These are phyloP conservation scores for Umbelopsis sp. DNA, from an alignment of 371 early-diverging fungal species.

Conservation along the genomic window DNA sequence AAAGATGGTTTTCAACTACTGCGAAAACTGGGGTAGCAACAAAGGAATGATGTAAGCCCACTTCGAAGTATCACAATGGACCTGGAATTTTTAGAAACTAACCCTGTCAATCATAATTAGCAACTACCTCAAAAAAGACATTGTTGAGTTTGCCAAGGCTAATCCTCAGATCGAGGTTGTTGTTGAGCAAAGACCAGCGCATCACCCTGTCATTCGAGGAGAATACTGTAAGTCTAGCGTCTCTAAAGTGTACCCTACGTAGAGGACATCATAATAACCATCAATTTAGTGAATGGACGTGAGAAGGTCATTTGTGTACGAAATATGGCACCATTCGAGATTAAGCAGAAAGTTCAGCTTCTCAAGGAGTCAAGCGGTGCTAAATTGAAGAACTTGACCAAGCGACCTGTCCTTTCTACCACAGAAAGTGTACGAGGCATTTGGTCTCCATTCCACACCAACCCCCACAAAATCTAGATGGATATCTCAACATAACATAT, in stretches of 20 bases:
- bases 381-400: conserved; percentile 63
- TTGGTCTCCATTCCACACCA: conserved; percentile 85
- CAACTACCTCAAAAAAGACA: conserved; percentile 72
- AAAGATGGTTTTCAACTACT: conserved; percentile 83
- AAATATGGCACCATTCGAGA: conserved; percentile 63
- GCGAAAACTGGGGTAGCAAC: conserved; percentile 85
- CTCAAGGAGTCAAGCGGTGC: conserved; percentile 74
- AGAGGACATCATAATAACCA: too few relatives aligned
- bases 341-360: conserved; percentile 63
- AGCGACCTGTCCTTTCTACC: conserved; percentile 78
- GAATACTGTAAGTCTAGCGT: conserved; percentile 61
- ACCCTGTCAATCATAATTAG: conserved; percentile 30
- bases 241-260: too few relatives aligned
- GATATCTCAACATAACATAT: conserved; percentile 2
- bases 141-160: conserved; percentile 68
- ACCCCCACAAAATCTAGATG: conserved; percentile 66
- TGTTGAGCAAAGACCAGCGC: conserved; percentile 77
- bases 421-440: conserved; percentile 86
- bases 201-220: conserved; percentile 79
- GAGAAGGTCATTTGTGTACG: conserved; percentile 76
- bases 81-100: background rate
- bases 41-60: conserved; percentile 73
- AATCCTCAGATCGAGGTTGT: conserved; percentile 84
- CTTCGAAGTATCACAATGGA: background rate
- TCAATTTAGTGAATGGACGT: conserved; percentile 65